phyloP scores from a whole-genome alignment of 23 red algal genomes.

The Cyanidiococcus yangmingshanensis region DNA sequence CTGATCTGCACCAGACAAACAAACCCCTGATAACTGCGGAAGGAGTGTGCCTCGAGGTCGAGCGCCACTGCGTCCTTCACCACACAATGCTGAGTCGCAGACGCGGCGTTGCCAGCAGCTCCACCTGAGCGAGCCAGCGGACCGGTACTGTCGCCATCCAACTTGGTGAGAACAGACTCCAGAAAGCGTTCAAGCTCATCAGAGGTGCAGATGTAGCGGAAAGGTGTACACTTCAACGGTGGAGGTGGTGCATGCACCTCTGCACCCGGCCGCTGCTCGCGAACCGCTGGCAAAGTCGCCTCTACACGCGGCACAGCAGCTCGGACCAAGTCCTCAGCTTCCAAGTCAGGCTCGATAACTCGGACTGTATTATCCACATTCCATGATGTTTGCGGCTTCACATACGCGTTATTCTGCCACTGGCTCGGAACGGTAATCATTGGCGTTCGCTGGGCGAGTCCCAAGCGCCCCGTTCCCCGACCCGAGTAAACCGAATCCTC shows the following conservation, averaged over 20 bases:
- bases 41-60: conserved; percentile 81
- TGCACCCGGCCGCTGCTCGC: neutral
- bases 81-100: neutral
- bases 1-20: conserved; percentile 89
- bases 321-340: neutral
- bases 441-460: no score
- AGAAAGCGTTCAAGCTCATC: neutral
- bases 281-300: neutral
- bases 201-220: neutral
- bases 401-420: conserved; percentile 3
- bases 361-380: neutral
- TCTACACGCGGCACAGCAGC: neutral
- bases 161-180: neutral
- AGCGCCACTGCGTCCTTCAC: conserved; percentile 38
- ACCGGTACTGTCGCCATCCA: neutral
- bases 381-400: conserved; percentile 15
- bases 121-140: neutral
- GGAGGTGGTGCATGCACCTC: neutral
- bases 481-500: no score
- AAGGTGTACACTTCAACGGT: neutral
- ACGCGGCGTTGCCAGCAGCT: neutral
- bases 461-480: no score
- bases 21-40: conserved; percentile 89
- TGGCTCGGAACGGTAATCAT: conserved; percentile 4
- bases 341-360: neutral